A percentile compares a stretch with the other conserved stretches of the same genome.
phyloP scores from a whole-genome alignment of 805 yeast species.

The Pichia kluyveri region DNA sequence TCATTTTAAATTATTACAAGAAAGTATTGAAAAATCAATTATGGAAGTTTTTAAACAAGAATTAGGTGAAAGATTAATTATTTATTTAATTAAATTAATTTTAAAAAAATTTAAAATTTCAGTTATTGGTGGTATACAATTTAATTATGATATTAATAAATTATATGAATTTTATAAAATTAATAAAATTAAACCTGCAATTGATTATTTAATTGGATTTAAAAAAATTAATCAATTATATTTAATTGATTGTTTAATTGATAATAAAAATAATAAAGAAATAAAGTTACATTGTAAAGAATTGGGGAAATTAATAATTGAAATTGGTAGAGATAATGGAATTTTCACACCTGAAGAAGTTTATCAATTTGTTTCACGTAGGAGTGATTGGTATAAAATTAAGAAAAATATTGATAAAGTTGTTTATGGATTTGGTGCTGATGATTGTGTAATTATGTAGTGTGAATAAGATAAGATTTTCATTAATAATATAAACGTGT shows the following conservation, averaged over 20 bases:
- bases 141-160: conserved; percentile 74
- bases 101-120: conserved; percentile 63
- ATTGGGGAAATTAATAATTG: conserved; percentile 75
- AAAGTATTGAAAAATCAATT: conserved; percentile 79
- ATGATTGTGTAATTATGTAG: conserved; percentile 52
- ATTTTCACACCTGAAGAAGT: conserved; percentile 88
- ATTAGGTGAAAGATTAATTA: conserved; percentile 79
- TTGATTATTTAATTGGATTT: conserved; percentile 69
- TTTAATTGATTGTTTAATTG: conserved; percentile 42
- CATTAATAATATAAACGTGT: background rate
- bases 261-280: background rate
- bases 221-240: conserved; percentile 81
- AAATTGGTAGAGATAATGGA: conserved; percentile 78
- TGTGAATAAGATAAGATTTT: conserved; percentile 29
- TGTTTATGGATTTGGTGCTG: conserved; percentile 84
- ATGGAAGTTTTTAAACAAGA: conserved; percentile 93
- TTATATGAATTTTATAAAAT: conserved; percentile 64
- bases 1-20: conserved; percentile 66
- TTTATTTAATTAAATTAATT: conserved; percentile 63
- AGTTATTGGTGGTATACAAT: conserved; percentile 70
- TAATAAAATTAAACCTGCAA: conserved; percentile 56
- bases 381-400: conserved; percentile 79
- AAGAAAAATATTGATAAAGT: conserved; percentile 80
- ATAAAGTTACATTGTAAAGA: conserved; percentile 70
- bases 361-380: conserved; percentile 80